A percentile compares a stretch with the other conserved stretches of the same genome.
These are phyloP conservation scores for Rosa hybrid DNA, from an alignment of 331 rosid genomes.

Conservation along the genomic window DNA sequence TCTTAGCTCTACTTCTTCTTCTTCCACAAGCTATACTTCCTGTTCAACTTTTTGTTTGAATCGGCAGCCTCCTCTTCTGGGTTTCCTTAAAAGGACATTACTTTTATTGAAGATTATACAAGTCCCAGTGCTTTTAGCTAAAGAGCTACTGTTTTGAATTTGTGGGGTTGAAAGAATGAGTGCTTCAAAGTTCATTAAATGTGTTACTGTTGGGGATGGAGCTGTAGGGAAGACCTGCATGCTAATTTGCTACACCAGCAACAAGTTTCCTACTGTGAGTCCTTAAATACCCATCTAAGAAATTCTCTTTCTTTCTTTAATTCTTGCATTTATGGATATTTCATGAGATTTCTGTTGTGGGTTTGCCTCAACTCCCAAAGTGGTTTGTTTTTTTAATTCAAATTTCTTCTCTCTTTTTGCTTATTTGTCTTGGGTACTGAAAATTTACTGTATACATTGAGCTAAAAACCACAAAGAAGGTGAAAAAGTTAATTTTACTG, in stretches of 20 bases:
- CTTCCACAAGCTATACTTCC: conserved; percentile 20
- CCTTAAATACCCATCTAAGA: conserved; percentile 17
- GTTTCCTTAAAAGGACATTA: neutral
- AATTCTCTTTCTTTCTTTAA: neutral
- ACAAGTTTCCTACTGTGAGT: conserved; percentile 93
- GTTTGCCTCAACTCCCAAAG: neutral
- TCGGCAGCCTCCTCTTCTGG: neutral
- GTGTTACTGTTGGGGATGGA: conserved; percentile 99
- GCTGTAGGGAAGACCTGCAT: conserved; percentile 99
- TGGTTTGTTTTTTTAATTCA: neutral
- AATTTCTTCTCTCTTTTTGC: neutral
- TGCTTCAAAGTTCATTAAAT: conserved; percentile 97
- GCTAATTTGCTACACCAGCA: conserved; percentile 98
- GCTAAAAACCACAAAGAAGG: neutral
- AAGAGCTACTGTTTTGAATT: conserved; percentile 10
- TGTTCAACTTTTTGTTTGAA: conserved; percentile 23
- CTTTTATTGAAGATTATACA: conserved; percentile 6
- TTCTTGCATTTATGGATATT: conserved; percentile 20
- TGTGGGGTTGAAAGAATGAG: conserved; percentile 58
- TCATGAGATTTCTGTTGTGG: conserved; percentile 1
- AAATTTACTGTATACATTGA: neutral
- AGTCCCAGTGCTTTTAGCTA: conserved; percentile 4
- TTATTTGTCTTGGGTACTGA: no score
- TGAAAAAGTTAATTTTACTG: neutral
- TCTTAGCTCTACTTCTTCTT: conserved; percentile 15